A percentile compares a stretch with the other conserved stretches of the same genome.
phyloP scores from a whole-genome alignment of 2,329 filamentous ascomycete species.

The Trichoderma harzianum region DNA sequence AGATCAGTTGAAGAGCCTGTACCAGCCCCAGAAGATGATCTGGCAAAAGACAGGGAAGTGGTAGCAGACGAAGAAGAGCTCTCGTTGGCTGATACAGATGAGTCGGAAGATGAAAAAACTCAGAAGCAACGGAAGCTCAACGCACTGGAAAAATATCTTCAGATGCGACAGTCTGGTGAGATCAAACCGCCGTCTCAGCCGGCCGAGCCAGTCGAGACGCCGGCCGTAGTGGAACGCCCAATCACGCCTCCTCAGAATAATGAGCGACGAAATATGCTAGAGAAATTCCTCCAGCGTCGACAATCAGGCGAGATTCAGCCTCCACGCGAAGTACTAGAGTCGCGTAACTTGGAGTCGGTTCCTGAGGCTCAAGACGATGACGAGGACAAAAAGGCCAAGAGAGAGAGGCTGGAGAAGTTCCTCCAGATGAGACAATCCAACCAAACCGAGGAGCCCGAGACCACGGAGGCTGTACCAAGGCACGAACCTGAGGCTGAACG shows the following conservation, averaged over 20 bases:
- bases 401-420: constrained; percentile 3
- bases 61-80: constrained; percentile 32
- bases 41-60: neutral
- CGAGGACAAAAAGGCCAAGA: neutral
- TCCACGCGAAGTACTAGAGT: neutral
- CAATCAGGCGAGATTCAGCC: constrained; percentile 10
- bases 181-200: neutral
- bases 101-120: constrained; percentile 20
- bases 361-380: neutral
- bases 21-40: neutral
- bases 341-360: neutral
- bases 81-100: constrained; percentile 32
- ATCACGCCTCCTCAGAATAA: constrained; percentile 2
- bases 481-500: neutral
- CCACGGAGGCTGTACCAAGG: neutral
- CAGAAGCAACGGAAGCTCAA: constrained; percentile 8
- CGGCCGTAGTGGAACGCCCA: neutral
- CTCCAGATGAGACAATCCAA: neutral
- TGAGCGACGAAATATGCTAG: constrained; percentile 2
- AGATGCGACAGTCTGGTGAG: constrained; percentile 2
- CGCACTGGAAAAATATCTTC: neutral
- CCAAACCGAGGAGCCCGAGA: neutral
- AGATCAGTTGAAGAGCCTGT: neutral
- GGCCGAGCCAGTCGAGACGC: neutral
- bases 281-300: constrained; percentile 2